Base-by-base conservation (phyloP, 805 yeast genomes). In the Candida michaelii region DNA sequence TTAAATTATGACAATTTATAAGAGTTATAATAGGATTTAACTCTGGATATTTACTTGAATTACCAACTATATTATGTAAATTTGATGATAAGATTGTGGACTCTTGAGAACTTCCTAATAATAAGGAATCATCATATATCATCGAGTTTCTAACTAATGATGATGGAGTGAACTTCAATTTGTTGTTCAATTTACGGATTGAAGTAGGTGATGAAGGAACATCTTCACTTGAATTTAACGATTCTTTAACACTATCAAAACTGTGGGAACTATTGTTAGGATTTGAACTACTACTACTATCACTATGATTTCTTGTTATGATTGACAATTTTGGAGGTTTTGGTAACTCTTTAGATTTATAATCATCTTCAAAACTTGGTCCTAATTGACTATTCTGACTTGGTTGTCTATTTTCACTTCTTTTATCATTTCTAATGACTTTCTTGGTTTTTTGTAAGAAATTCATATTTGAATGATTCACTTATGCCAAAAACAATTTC, bases 1-100 rank as follows among this genome's bases (percentile, higher is more conserved):
- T 71, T 17, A 79, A 72, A 47, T 79, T 79, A 55, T 88, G 95
- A 14, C 89, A 81, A 35, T 77, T 76, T 42, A 85, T 69, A 49
- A 88, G 69, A 15, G 87, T 82, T 29, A 87, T 76, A 9, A 85
- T 74, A 0, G 96, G 95, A 12, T 79, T 62, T 56, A 88, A 69
- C 55, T 86, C 91, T 12, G 78, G 77, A 24, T 47, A 45, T 15
- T 31, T 40, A n/a, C 38, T 31, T 4, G 27, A 16, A 36, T 16
- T 27, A 21, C 47, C 45, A 19, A 52, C 33, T n/a, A 29, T 25
- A 34, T 43, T 30, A 14, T 29, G 27, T 16, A 18, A 13, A 30
- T 27, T 40, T n/a, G 17, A 27, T 17, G 41, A 33, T 14, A 18
- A 14, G 15, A 29, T 30, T 14, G 36, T 34, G 4, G 40, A 4